Base-by-base conservation (phyloP, 257 asterid genomes). In the Prunella vulgaris region DNA sequence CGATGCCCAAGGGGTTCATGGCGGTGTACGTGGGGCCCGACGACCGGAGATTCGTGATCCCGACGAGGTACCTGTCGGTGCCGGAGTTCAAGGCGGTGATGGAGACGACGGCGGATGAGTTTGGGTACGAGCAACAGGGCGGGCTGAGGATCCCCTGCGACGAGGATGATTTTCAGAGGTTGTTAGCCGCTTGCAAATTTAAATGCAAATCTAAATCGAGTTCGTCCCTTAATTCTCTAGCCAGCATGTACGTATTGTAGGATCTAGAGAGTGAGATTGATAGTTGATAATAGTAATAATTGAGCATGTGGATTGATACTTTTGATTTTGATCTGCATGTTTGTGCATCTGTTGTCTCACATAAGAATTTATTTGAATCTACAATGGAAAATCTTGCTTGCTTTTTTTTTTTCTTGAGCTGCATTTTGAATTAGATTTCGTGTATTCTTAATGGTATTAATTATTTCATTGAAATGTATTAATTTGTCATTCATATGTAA, bases 31-130 rank as follows among this genome's bases (percentile, higher is more conserved):
- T 69, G 28, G 74, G 66, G 28, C 46, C 59, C 1, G 32, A 57
- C 9, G 66, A 69, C 13, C 58, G 66, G 9, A 57, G 74, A 10
- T 69, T 69, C 22, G 22, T 69, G 14, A 58, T 69, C 7, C 67
- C 74, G 7, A 57, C 75, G 10, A 44, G 58, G 61, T 44, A 40
- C 7, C 32, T 70, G 13, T 70, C 75, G 22, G 27, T 32, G 35
- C 75, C 52, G 51, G 61, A 54, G 1, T 70, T 70, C 10, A 70
- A 70, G 75, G 60, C 59, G 61, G 35, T 70, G 9, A 70, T 70
- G 75, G 75, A 70, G 52, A 60, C 12, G 51, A 20, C 75, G 38
- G 75, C 75, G 1, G 75, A 60, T 12, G 75, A 70, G 12, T 70
- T 44, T 1, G 75, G 68, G 3, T 70, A 70, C 75, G 68, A 70